Conservation (phyloP, 2,329 filamentous ascomycete genomes). For the Colletotrichum euphorbiae region DNA sequence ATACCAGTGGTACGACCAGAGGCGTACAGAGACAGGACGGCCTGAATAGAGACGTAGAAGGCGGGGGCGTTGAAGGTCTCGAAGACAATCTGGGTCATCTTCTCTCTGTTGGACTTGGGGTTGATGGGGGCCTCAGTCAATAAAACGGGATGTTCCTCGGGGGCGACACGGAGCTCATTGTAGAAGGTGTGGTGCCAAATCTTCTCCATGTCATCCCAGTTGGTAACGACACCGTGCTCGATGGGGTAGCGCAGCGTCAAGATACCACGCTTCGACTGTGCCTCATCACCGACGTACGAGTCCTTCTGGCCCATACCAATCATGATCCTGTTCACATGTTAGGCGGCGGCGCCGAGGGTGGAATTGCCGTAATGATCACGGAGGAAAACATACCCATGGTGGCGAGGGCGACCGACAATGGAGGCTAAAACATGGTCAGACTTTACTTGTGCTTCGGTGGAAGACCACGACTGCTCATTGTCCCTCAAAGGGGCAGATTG, state of each 20-base stretch:
- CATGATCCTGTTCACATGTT: slow-evolving; percentile 84
- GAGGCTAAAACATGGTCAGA: slow-evolving; percentile 75
- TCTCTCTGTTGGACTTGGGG: slow-evolving; percentile 99
- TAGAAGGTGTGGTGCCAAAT: slow-evolving; percentile 99
- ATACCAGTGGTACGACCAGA: slow-evolving; percentile 99
- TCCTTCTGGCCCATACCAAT: slow-evolving; percentile 99
- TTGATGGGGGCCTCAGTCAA: slow-evolving; percentile 99
- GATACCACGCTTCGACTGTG: slow-evolving; percentile 99
- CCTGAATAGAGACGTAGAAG: slow-evolving; percentile 99
- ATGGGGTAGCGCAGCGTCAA: slow-evolving; percentile 99
- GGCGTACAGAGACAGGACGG: slow-evolving; percentile 98
- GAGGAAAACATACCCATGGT: slow-evolving; percentile 88
- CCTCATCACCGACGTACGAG: slow-evolving; percentile 99
- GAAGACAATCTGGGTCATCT: slow-evolving; percentile 99
- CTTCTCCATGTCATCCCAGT: slow-evolving; percentile 99
- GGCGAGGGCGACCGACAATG: slow-evolving; percentile 99
- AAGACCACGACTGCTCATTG: slow-evolving; percentile 4
- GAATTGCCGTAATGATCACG: slow-evolving; percentile 20
- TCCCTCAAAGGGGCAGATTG: slow-evolving; percentile 22
- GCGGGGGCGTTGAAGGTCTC: slow-evolving; percentile 99
- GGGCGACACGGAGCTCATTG: slow-evolving; percentile 99
- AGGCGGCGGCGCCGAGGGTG: slow-evolving; percentile 43
- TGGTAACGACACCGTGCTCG: slow-evolving; percentile 99
- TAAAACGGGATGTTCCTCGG: slow-evolving; percentile 99
- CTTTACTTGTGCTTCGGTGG: slow-evolving; percentile 7